Conservation (phyloP, 495 filamentous ascomycete genomes). For the Tirmania nivea region DNA sequence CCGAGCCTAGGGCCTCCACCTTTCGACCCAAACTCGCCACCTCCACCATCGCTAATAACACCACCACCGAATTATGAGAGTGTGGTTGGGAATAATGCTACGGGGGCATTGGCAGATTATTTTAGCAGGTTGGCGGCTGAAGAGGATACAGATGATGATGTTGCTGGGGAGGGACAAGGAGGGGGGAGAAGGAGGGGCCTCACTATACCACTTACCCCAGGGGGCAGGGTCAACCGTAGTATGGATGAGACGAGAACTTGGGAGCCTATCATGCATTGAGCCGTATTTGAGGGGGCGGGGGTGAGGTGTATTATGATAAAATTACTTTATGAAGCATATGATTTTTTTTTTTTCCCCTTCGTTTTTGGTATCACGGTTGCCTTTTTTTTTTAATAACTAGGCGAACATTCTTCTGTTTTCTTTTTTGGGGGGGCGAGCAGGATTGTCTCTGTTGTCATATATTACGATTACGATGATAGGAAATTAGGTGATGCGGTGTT, state of each 20-base stretch:
- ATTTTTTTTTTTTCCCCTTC: no score
- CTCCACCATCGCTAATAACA: conserved; percentile 44
- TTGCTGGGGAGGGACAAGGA: conserved; percentile 10
- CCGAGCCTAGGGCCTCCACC: conserved; percentile 81
- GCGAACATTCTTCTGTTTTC: no score
- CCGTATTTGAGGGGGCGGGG: no score
- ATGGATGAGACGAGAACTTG: conserved; percentile 33
- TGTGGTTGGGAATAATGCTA: conserved; percentile 38
- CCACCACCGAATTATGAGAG: conserved; percentile 75
- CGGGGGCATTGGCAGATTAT: conserved; percentile 64
- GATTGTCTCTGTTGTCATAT: no score
- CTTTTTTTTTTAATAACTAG: no score
- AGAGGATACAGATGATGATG: conserved; percentile 26
- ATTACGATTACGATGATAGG: no score
- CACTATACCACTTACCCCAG: conserved; percentile 37
- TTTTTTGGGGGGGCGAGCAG: no score
- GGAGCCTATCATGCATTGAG: conserved; percentile 1
- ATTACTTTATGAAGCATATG: no score
- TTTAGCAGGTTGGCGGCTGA: conserved; percentile 50
- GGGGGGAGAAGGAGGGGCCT: conserved; percentile 33
- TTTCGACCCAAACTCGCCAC: conserved; percentile 74
- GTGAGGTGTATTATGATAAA: no score
- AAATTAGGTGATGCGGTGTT: no score
- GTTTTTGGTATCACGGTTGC: no score
- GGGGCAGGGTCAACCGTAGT: conserved; percentile 44